These are phyloP conservation scores for Mycena indigotica DNA, from an alignment of 768 basidiomycete species.

Conservation along the genomic window DNA sequence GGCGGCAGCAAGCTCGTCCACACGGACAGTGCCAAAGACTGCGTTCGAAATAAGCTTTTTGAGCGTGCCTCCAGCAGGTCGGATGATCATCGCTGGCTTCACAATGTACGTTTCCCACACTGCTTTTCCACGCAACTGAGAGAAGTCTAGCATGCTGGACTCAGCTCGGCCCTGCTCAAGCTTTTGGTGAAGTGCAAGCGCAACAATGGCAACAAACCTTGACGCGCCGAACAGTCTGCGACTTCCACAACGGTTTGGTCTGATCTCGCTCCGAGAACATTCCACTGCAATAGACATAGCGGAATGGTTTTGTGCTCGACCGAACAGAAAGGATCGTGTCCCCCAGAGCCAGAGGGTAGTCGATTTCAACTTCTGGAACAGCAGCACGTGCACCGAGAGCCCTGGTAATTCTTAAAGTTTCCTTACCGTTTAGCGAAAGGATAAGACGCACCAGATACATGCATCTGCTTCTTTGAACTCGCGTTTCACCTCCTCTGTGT, in stretches of 20 bases:
- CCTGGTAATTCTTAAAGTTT: background rate
- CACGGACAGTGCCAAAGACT: background rate
- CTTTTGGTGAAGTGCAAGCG: no score
- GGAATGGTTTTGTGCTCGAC: constrained; percentile 4
- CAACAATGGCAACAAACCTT: no score
- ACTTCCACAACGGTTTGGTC: constrained; percentile 4
- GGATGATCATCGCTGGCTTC: constrained; percentile 7
- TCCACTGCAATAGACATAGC: constrained; percentile 12
- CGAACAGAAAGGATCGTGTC: background rate
- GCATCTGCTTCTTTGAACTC: constrained; percentile 9
- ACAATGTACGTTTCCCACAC: constrained; percentile 14
- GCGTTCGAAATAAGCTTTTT: background rate
- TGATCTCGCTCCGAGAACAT: constrained; percentile 8
- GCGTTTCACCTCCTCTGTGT: background rate
- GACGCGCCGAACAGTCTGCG: constrained; percentile 1
- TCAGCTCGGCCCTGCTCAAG: constrained; percentile 8
- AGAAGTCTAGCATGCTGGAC: constrained; percentile 4
- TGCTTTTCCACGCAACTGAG: background rate
- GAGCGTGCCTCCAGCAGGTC: background rate
- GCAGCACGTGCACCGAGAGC: constrained; percentile 7
- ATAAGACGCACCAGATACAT: constrained; percentile 10
- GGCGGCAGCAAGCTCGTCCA: constrained; percentile 7
- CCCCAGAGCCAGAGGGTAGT: constrained; percentile 7
- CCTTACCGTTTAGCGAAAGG: background rate
- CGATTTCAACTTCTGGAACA: constrained; percentile 15